Evolutionary conservation across 495 filamentous ascomycete genomes (phyloP).

Genomic region (Neurospora sp.): DNA sequence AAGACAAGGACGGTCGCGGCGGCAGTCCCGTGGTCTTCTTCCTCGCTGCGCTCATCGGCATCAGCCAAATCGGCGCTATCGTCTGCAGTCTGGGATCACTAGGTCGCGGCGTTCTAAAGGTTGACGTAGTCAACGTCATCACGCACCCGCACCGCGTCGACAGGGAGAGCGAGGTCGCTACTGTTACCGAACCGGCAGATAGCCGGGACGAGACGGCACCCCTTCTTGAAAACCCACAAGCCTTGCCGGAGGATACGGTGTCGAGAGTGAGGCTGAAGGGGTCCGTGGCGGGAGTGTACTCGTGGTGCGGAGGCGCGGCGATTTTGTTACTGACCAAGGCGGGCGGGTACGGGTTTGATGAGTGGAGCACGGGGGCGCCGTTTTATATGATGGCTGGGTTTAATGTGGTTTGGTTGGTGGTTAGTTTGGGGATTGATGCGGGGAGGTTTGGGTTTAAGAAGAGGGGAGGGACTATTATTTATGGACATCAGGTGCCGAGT

Average conservation of each 20-base stretch:
- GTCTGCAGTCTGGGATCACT: constrained; percentile 85
- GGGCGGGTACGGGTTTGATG: constrained; percentile 80
- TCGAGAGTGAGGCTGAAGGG: constrained; percentile 64
- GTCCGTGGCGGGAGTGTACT: constrained; percentile 88
- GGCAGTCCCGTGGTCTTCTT: constrained; percentile 59
- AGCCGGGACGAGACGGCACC: constrained; percentile 19
- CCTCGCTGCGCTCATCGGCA: constrained; percentile 69
- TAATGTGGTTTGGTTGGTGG: constrained; percentile 60
- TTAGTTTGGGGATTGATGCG: constrained; percentile 38
- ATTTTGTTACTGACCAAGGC: constrained; percentile 87
- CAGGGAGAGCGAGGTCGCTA: constrained; percentile 17
- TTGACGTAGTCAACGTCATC: constrained; percentile 25
- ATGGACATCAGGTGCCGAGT: not conserved
- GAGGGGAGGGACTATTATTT: not conserved
- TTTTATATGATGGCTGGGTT: constrained; percentile 91
- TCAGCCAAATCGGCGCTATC: constrained; percentile 90
- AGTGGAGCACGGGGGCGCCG: constrained; percentile 56
- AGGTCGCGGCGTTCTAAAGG: constrained; percentile 63
- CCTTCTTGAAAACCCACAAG: constrained; percentile 16
- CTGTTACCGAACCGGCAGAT: constrained; percentile 15
- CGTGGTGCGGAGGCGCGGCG: constrained; percentile 78
- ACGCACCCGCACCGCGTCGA: not conserved
- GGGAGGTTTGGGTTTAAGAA: constrained; percentile 4
- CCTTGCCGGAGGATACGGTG: constrained; percentile 16
- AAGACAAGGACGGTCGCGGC: constrained; percentile 43